A percentile compares a stretch with the other conserved stretches of the same genome.
These are phyloP conservation scores for Baeospora myosura DNA, from an alignment of 1,284 basidiomycete species.

Conservation along the genomic window DNA sequence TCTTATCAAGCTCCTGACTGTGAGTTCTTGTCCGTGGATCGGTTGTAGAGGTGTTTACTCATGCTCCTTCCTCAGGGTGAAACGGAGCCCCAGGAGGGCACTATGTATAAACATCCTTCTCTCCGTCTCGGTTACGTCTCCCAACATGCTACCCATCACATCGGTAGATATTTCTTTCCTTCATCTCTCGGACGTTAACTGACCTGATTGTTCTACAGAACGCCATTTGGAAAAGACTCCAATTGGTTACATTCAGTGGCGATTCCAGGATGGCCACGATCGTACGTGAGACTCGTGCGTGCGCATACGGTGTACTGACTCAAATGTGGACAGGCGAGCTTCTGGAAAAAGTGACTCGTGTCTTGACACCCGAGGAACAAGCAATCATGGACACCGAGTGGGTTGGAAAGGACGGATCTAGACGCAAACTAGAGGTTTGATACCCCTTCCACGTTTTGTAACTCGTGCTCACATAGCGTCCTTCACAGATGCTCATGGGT, in stretches of 20 bases:
- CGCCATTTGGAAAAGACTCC: constrained; percentile 92
- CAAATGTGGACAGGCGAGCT: constrained; percentile 66
- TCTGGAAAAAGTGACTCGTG: constrained; percentile 87
- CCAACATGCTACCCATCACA: constrained; percentile 95
- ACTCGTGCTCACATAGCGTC: not conserved
- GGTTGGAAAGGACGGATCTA: constrained; percentile 87
- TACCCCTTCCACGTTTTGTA: constrained; percentile 11
- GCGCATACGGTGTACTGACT: constrained; percentile 12
- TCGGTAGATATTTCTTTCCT: constrained; percentile 40
- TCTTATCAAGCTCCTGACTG: constrained; percentile 93
- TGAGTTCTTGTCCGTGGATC: constrained; percentile 24
- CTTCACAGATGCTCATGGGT: constrained; percentile 75
- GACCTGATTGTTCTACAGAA: constrained; percentile 40
- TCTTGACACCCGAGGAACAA: constrained; percentile 85
- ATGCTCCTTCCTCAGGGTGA: constrained; percentile 60
- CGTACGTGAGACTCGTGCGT: constrained; percentile 44
- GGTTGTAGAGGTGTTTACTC: constrained; percentile 9
- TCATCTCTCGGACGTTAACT: constrained; percentile 6
- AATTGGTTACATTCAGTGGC: constrained; percentile 96
- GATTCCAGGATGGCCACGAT: constrained; percentile 98
- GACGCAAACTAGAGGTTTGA: constrained; percentile 84
- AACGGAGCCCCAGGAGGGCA: constrained; percentile 87
- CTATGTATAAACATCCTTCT: constrained; percentile 93
- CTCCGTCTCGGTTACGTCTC: constrained; percentile 97
- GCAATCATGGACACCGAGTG: constrained; percentile 81